Evolutionary conservation across 2,329 filamentous ascomycete genomes (phyloP).

Genomic region (Graphilbum fragrans): DNA sequence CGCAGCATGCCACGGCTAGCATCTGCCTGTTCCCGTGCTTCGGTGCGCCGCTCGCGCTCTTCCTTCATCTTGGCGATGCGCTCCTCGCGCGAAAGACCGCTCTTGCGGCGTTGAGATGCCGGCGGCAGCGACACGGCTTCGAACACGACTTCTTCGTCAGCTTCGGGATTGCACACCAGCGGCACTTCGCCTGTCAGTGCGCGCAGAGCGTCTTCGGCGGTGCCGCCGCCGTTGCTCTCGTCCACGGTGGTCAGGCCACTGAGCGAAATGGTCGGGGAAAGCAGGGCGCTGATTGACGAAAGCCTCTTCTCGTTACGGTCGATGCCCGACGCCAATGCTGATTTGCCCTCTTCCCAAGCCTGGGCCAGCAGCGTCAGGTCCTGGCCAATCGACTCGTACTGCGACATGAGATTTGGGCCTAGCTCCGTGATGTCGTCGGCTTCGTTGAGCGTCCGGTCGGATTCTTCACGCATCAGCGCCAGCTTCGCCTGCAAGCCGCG

Average conservation of each 20-base stretch:
- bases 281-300: constrained; percentile 46
- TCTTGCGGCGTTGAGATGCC: constrained; percentile 46
- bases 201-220: constrained; percentile 51
- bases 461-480: constrained; percentile 82
- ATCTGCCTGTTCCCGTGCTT: constrained; percentile 61
- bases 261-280: constrained; percentile 50
- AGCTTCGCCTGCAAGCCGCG: constrained; percentile 89
- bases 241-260: constrained; percentile 56
- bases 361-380: constrained; percentile 72
- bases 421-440: constrained; percentile 63
- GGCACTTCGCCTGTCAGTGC: constrained; percentile 47
- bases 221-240: constrained; percentile 21
- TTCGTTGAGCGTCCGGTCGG: constrained; percentile 64
- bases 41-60: constrained; percentile 64
- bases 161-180: constrained; percentile 43
- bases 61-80: constrained; percentile 79
- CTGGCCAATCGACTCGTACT: constrained; percentile 88
- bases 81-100: constrained; percentile 70
- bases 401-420: constrained; percentile 65
- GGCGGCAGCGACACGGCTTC: constrained; percentile 75
- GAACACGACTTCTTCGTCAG: constrained; percentile 69
- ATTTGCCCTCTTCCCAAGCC: constrained; percentile 80
- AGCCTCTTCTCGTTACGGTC: constrained; percentile 65
- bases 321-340: constrained; percentile 69
- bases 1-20: constrained; percentile 81